Evolutionary conservation across 2,329 filamentous ascomycete species (phyloP), one percentile per base, ranked within the genome.

Genomic region (Penicillium paneum): DNA sequence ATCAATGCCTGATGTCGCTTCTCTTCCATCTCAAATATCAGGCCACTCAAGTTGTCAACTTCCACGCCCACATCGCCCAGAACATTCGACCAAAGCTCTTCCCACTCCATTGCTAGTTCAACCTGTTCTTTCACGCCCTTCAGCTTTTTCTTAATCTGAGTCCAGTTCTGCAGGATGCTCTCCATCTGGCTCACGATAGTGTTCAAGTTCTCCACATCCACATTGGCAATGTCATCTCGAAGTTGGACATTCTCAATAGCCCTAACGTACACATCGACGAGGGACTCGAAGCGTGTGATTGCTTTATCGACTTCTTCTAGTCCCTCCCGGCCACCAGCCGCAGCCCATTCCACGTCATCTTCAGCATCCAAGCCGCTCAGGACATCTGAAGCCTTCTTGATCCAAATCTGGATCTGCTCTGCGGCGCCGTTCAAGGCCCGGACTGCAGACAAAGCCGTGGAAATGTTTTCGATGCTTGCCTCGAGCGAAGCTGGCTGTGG

Each of bases 1-100:
- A 88, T 80, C 59, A 90, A 80, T 15, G 71, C 89, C 71, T 88
- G 88, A 72, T 97, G 93, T 44, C 94, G 83, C 61, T 91, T 88
- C 75, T 97, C 94, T 72, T 99, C 94, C 91, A 97, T 96, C 73
- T 97, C 92, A 67, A 97, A 97, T 29, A 97, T 90, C 44, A 96
- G 77, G 36, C 89, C 82, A 66, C 83, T 85, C 15, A 96, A 79
- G 41, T 88, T 86, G 60, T 94, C 89, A 68, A 91, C 87, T 74
- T 99, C 94, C 58, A 87, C 85, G 49, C 92, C 90, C 57, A 97
- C 96, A 70, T 97, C 93, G 41, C 92, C 93, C 3, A 99, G 79
- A 3, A 97, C 93, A 60, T 83, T 90, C 64, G 91, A 91, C 93
- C 94, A 97, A 34, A 99, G 80, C 74, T 97, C 92, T 72, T 97